Percentiles rank a stretch among this genome's conserved stretches.
phyloP scores from a whole-genome alignment of 768 basidiomycete species.

The Trametes cinnabarina region DNA sequence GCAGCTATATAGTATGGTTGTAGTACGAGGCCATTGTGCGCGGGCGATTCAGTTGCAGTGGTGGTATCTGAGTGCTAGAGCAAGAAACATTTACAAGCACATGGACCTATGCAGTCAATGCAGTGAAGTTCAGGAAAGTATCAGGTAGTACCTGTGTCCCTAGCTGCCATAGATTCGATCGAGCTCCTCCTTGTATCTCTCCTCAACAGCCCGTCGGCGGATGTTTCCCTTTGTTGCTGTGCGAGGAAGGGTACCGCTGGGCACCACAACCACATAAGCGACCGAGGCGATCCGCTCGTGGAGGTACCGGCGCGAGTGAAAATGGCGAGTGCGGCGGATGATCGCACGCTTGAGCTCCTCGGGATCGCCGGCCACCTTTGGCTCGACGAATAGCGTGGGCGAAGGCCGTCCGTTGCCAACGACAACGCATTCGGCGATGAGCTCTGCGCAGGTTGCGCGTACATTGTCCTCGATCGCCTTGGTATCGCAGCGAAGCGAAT shows the following conservation, averaged over 20 bases:
- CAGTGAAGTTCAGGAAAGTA: no score
- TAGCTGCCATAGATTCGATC: slow-evolving; percentile 51
- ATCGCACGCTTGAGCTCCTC: slow-evolving; percentile 67
- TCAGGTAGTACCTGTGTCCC: slow-evolving; percentile 5
- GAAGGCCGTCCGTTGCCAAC: slow-evolving; percentile 76
- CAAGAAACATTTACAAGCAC: no score
- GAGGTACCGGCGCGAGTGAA: slow-evolving; percentile 72
- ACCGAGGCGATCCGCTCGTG: slow-evolving; percentile 72
- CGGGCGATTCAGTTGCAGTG: no score
- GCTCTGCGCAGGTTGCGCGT: slow-evolving; percentile 57
- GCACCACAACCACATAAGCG: slow-evolving; percentile 67
- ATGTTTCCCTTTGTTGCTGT: slow-evolving; percentile 84
- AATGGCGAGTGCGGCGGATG: slow-evolving; percentile 67
- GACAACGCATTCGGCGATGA: slow-evolving; percentile 73
- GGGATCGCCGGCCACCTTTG: slow-evolving; percentile 41
- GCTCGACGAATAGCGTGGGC: slow-evolving; percentile 74
- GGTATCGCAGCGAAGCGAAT: slow-evolving; percentile 75
- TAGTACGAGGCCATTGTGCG: no score
- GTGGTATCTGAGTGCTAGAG: no score
- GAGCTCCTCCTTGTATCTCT: slow-evolving; percentile 53
- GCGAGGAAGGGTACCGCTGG: slow-evolving; percentile 64
- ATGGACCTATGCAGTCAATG: no score
- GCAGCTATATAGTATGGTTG: no score
- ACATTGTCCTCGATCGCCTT: slow-evolving; percentile 80
- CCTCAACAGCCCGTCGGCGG: slow-evolving; percentile 73